These are phyloP conservation scores for Sambucus nigra DNA, from an alignment of 129 eudicot species.

Conservation along the genomic window DNA sequence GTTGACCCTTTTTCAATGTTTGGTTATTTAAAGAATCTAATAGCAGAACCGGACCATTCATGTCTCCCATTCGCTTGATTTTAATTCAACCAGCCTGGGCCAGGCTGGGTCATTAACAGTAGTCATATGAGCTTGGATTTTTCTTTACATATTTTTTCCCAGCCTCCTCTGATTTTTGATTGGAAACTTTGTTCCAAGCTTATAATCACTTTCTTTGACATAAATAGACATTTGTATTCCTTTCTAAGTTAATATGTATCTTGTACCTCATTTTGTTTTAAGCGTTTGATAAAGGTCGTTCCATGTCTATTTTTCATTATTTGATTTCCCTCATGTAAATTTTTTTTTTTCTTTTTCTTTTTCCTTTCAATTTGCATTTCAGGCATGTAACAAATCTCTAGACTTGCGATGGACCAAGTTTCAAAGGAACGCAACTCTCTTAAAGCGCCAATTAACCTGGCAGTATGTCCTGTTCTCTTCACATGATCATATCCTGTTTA, in stretches of 20 bases:
- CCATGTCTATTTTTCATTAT: background rate
- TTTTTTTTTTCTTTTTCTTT: conserved; percentile 5
- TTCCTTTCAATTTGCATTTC: conserved; percentile 7
- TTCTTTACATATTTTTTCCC: background rate
- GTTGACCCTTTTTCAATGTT: too few species aligned
- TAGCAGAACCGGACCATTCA: too few species aligned
- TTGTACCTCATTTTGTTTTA: background rate
- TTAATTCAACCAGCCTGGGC: too few species aligned
- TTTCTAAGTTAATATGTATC: too few species aligned
- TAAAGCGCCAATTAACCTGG: conserved; percentile 77
- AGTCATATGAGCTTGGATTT: too few species aligned
- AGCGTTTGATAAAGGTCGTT: background rate
- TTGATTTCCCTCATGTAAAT: background rate
- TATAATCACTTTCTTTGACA: too few species aligned
- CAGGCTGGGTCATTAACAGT: too few species aligned
- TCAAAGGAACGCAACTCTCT: conserved; percentile 59
- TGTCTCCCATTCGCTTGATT: too few species aligned
- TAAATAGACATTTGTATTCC: too few species aligned
- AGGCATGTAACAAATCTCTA: conserved; percentile 65
- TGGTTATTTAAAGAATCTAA: too few species aligned
- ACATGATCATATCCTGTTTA: background rate
- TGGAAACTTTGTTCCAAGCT: background rate
- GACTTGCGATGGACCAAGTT: conserved; percentile 63
- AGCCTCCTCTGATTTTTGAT: background rate
- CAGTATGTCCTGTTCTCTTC: conserved; percentile 36